Base-by-base conservation (phyloP, 441 rosid species). In the Kokia cookei region DNA sequence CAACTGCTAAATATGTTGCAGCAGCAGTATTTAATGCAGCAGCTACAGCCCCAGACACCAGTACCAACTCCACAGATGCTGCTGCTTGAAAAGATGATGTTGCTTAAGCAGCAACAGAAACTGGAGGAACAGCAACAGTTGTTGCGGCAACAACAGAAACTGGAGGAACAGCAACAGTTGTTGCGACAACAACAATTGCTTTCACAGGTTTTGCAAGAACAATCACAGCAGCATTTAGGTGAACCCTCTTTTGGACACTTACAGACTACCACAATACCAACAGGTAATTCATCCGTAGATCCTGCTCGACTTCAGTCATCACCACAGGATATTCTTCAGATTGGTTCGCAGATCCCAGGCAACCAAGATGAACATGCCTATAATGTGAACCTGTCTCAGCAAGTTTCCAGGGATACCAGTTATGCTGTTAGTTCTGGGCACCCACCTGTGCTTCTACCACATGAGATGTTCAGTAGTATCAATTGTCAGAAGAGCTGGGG, bases 121-220 rank as follows among this genome's bases (percentile, higher is more conserved):
- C 92, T 89, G 78, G 93, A 95, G 83, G 90, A 91, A 85, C 94
- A 95, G 77, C 94, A 95, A 76, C 94, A 90, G 83, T 79, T 93
- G 78, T 75, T 95, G 82, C 84, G 86, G 62, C 98, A 93, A 82
- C 96, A 89, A 55, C 97, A 91, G 78, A 83, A 83, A 71, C 92
- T 89, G 78, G 93, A 95, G 83, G 90, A 91, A 85, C 94, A 95
- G 77, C 94, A 95, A 76, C 94, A 90, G 83, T 79, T 93, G 78
- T 75, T 95, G 82, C 84, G 86, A 61, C 98, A 93, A 82, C 96
- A 89, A 55, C 97, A 91, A 79, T 80, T 94, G 72, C 88, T 89
- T 72, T 89, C 98, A 57, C 96, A 90, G 85, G 93, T 84, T 83
- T 79, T 91, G 58, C 81, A 88, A 58, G 97, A 90, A 78, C 98